phyloP scores from a whole-genome alignment of 257 asterid species.

The Solanum megistacrolobum region DNA sequence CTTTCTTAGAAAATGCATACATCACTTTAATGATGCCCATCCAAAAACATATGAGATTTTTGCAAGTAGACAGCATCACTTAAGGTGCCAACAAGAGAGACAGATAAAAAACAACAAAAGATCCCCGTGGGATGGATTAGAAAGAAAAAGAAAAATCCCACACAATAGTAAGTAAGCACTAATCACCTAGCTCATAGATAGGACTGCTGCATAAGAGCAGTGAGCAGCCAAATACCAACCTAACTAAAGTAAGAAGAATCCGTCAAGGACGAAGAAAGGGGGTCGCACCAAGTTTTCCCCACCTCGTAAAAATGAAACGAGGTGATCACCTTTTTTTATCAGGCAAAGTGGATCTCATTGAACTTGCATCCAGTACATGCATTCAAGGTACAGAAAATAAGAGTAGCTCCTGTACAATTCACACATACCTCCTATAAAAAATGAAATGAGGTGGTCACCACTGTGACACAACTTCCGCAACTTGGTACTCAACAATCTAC shows the following conservation, averaged over 20 bases:
- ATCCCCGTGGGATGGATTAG: not conserved
- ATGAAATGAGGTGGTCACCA: not conserved
- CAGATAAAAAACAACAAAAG: not conserved
- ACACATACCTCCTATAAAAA: not conserved
- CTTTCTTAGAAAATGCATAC: not conserved
- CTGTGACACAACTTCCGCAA: not conserved
- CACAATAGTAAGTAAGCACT: not conserved
- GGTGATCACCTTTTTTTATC: not conserved
- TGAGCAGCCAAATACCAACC: not conserved
- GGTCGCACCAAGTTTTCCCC: not conserved
- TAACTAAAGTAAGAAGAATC: not conserved
- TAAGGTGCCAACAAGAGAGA: not conserved
- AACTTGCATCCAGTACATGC: not conserved
- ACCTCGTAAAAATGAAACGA: not conserved
- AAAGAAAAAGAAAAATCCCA: not conserved
- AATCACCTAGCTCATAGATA: not conserved
- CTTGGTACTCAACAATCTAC: not conserved
- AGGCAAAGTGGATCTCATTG: not conserved
- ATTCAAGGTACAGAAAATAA: not conserved
- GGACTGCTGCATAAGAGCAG: not conserved
- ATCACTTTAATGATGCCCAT: not conserved
- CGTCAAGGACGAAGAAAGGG: not conserved
- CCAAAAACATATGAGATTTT: not conserved
- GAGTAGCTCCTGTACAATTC: not conserved
- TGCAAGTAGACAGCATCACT: not conserved